Percentiles rank a stretch among this genome's conserved stretches.
Evolutionary conservation across 805 yeast genomes (phyloP).

Genomic region (Yarrowia deformans): DNA sequence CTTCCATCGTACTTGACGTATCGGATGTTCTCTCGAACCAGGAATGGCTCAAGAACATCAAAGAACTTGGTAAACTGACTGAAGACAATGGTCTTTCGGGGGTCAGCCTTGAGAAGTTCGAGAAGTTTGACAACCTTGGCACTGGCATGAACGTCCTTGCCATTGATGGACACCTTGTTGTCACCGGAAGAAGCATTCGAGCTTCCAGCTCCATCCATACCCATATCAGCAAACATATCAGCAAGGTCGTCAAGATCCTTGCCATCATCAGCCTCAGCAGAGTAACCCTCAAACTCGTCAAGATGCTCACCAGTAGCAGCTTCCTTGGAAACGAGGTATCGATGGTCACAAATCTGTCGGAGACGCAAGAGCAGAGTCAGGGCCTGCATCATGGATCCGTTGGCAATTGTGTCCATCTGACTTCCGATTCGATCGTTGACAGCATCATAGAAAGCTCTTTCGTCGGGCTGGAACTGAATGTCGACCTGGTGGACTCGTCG

Average conservation of each 20-base stretch:
- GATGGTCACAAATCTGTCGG: conserved; percentile 53
- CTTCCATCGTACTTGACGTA: conserved; percentile 53
- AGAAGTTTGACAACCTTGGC: conserved; percentile 53
- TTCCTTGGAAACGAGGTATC: conserved; percentile 28
- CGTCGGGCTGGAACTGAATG: conserved; percentile 47
- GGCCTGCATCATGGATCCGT: conserved; percentile 45
- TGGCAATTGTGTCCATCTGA: conserved; percentile 26
- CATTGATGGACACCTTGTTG: conserved; percentile 42
- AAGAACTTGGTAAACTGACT: conserved; percentile 56
- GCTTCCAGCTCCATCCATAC: conserved; percentile 41
- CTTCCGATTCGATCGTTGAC: conserved; percentile 43
- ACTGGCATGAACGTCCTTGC: conserved; percentile 44
- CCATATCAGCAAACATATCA: conserved; percentile 45
- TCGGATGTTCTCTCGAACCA: conserved; percentile 49
- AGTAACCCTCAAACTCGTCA: conserved; percentile 43
- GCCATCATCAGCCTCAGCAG: conserved; percentile 27
- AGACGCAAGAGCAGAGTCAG: conserved; percentile 51
- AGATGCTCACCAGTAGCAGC: conserved; percentile 39
- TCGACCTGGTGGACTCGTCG: conserved; percentile 43
- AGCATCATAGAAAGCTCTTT: conserved; percentile 47
- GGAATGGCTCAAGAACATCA: conserved; percentile 47
- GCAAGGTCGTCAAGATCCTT: conserved; percentile 48
- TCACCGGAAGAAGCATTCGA: conserved; percentile 4
- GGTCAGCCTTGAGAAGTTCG: conserved; percentile 50
- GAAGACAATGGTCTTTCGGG: conserved; percentile 55